These are phyloP conservation scores for Amoebophrya sp. DNA, from an alignment of 169 alveolate species.

Conservation along the genomic window DNA sequence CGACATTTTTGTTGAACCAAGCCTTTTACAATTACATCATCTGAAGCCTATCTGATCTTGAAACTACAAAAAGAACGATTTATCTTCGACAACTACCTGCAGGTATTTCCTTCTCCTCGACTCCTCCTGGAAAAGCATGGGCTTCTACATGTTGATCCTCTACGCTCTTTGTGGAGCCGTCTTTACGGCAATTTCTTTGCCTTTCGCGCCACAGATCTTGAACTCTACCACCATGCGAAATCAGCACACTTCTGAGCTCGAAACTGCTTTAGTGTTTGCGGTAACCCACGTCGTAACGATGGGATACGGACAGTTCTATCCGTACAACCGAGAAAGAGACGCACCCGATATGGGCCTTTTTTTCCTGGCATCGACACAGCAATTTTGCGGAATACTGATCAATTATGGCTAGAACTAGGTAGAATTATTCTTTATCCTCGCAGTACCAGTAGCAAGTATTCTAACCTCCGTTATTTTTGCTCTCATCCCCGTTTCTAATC, in stretches of 20 bases:
- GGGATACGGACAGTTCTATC: conserved; percentile 12
- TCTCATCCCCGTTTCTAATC: too few species aligned
- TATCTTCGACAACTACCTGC: too few species aligned
- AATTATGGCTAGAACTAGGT: too few species aligned
- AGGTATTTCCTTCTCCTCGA: neutral
- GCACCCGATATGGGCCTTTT: neutral
- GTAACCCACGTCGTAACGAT: conserved; percentile 10
- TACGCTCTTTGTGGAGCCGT: neutral
- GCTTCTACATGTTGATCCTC: neutral
- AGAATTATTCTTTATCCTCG: too few species aligned
- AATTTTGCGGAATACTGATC: neutral
- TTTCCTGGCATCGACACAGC: neutral
- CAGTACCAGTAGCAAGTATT: too few species aligned
- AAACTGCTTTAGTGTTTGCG: neutral
- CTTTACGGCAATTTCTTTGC: neutral
- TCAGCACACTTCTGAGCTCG: neutral
- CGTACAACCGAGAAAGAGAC: neutral
- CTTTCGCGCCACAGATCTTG: neutral
- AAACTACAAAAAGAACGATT: too few species aligned
- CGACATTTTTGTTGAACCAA: too few species aligned
- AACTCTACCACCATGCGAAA: neutral
- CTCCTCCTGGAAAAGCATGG: neutral
- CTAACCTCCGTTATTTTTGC: too few species aligned
- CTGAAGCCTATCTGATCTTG: too few species aligned
- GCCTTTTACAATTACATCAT: too few species aligned